Evolutionary conservation across 495 filamentous ascomycete genomes (phyloP).

Genomic region (Daldinia vernicosa): DNA sequence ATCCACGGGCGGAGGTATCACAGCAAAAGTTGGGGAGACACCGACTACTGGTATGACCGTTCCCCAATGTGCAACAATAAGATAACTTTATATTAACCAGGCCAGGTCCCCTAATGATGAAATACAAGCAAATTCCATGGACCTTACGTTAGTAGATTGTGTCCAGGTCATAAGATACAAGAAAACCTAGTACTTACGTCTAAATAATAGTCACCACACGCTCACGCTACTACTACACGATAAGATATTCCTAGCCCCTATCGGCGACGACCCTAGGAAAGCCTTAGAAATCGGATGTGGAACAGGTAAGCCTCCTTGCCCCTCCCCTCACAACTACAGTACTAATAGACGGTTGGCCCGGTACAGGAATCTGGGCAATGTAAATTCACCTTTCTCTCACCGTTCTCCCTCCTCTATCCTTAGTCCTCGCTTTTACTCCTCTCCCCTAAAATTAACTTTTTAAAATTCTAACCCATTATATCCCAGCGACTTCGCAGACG

Average conservation of each 20-base stretch:
- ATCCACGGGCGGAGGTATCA: conserved; percentile 54
- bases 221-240: background rate
- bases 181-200: background rate
- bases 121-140: background rate
- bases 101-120: background rate
- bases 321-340: background rate
- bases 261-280: background rate
- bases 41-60: conserved; percentile 45
- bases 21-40: conserved; percentile 38
- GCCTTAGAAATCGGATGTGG: background rate
- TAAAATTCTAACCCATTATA: background rate
- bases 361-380: background rate
- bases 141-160: background rate
- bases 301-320: background rate
- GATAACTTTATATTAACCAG: background rate
- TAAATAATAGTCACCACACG: background rate
- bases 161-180: background rate
- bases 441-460: background rate
- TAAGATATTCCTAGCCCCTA: background rate
- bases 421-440: background rate
- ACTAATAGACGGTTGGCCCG: background rate
- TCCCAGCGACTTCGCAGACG: conserved; percentile 55
- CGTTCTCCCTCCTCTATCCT: background rate
- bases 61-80: background rate
- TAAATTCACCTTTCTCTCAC: background rate